Base-by-base conservation (phyloP, 129 eudicot species). In the Pseudognaphalium luteoalbum region DNA sequence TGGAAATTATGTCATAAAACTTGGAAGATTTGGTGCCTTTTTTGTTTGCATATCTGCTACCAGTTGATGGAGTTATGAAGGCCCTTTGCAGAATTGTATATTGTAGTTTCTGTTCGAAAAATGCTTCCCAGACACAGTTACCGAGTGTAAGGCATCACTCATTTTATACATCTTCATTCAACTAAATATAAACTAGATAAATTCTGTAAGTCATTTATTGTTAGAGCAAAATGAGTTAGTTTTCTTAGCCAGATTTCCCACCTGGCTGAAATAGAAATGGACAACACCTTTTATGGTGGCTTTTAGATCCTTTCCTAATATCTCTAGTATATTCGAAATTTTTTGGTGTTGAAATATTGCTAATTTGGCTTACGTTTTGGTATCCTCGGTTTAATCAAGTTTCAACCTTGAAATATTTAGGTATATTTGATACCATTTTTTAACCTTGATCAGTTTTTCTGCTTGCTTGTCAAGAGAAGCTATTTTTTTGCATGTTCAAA, bases 91-190 rank as follows among this genome's bases (percentile, higher is more conserved):
- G 91, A 19, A 88, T 78, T 88, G 91, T 83, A 91, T 79, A 88
- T 80, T 85, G 71, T 78, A 74, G 83, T 71, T 81, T 84, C 82
- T 39, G 79, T 90, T 80, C 68, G 81, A 84, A 81, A 25, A 85
- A 82, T 84, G 82, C 85, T 84, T 88, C 83, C 61, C 75, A 60
- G 79, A 66, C 86, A 84, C 75, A 77, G 72, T 76, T 74, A 70
- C 72, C 35, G 80, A 88, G 82, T 82, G 91, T 91, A 88, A 88
- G 93, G 72, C 82, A 76, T 82, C 81, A 82, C 85, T 85, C 85
- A 75, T 66, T 77, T 72, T 11, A 62, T 76, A 67, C 72, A 58
- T 47, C 71, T 69, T 75, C 75, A 76, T 74, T 78, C 75, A 76
- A 83, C 83, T 78, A 71, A 64, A 65, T 87, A 87, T 86, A 83